These are phyloP conservation scores for Friedmanniomyces simplex DNA, from an alignment of 495 filamentous ascomycete genomes.

Conservation along the genomic window DNA sequence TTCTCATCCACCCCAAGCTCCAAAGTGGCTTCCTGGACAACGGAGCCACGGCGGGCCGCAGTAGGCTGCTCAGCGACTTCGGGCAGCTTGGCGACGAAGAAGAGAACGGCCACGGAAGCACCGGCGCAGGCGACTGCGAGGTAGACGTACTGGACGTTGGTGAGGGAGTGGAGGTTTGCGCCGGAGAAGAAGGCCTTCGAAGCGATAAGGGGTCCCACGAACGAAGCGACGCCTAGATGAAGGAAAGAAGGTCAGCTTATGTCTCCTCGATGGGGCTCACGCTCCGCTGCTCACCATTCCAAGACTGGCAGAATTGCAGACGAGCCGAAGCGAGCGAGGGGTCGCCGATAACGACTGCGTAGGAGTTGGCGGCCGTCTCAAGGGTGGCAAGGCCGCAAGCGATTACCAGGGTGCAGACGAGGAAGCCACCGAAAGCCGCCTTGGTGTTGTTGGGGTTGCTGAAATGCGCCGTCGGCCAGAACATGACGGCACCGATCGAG, in stretches of 20 bases:
- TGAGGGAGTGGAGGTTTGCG: constrained; percentile 31
- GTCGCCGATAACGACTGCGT: constrained; percentile 28
- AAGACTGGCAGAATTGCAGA: constrained; percentile 24
- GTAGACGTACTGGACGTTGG: constrained; percentile 26
- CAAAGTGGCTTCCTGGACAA: constrained; percentile 6
- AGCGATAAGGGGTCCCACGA: constrained; percentile 22
- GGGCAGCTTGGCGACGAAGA: constrained; percentile 24
- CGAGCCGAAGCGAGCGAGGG: constrained; percentile 18
- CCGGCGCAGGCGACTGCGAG: constrained; percentile 22
- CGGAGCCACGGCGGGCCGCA: constrained; percentile 3
- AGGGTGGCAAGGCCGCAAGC: constrained; percentile 24
- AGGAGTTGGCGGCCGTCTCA: constrained; percentile 33
- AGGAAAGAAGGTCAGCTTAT: too few species aligned
- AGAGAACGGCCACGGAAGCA: constrained; percentile 16
- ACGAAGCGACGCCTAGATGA: constrained; percentile 8
- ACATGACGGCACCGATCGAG: constrained; percentile 22
- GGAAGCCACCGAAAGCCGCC: constrained; percentile 21
- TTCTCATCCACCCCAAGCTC: constrained; percentile 15
- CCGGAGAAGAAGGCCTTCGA: constrained; percentile 26
- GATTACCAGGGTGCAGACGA: constrained; percentile 22
- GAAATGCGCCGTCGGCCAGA: constrained; percentile 24
- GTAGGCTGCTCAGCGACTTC: constrained; percentile 17
- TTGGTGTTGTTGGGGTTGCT: constrained; percentile 5
- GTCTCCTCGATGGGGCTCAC: background rate
- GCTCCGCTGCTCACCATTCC: background rate